Evolutionary conservation across 768 basidiomycete species (phyloP), one percentile per base, ranked within the genome.

Genomic region (Auriculariales sp.): DNA sequence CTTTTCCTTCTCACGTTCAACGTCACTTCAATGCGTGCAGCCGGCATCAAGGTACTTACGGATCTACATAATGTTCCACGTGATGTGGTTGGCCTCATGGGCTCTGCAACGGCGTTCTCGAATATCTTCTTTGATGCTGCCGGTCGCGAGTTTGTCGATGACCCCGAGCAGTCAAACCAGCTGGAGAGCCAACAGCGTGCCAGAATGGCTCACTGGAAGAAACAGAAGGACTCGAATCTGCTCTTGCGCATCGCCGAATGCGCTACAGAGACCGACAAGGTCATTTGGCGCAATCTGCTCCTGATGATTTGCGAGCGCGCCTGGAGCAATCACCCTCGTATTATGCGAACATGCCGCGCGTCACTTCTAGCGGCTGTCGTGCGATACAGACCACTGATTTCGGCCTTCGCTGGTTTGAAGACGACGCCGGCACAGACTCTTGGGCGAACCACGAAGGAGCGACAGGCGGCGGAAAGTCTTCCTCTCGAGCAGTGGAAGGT

Each of bases 401-500:
- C 81, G 7, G 72, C 78, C 51, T 71, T 88, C 34, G 83, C 88
- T 6, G 87, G 85, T 2, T 67, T 91, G 55, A 73, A 59, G 30
- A 67, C 73, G 27, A 68, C 74, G 28, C 75, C 78, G n/a, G 58
- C 64, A 33, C 72, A 77, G 15, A 60, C 63, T 3, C 61, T 64
- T 4, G 46, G 49, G 11, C 46, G 33, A 24, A 63, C 64, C 35
- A 57, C 60, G 11, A 53, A 59, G 1, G 81, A 81, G 45, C 71
- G 69, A 46, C 78, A 81, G 50, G 74, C 74, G 0, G 57, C 68
- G 24, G 76, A 71, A 47, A 54, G 72, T 5, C 66, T 81, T 11
- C 63, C 66, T 31, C 83, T 87, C 28, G 77, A 80, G 35, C 87
- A 91, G 62, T 91, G 88, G 88, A 74, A 82, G 52, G 65, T 79